A percentile compares a stretch with the other conserved stretches of the same genome.
These are phyloP conservation scores for Exophiala dermatitidis DNA, from an alignment of 2,329 filamentous ascomycete genomes.

Conservation along the genomic window DNA sequence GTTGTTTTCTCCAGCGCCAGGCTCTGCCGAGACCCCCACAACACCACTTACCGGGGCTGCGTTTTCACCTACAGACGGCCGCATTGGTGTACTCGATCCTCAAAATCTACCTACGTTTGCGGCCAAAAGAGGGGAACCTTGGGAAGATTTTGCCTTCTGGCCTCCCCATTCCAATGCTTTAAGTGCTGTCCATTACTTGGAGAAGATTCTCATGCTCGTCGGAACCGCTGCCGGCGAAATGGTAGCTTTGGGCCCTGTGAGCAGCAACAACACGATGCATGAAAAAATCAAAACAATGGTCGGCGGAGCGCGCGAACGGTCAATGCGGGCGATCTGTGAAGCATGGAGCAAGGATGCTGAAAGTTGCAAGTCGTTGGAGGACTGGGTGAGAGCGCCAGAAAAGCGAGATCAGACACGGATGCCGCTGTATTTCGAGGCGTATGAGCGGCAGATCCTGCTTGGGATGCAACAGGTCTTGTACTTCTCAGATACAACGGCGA, in stretches of 20 bases:
- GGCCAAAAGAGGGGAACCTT: constrained; percentile 71
- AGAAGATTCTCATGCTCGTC: constrained; percentile 71
- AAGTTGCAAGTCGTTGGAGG: constrained; percentile 83
- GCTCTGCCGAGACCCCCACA: constrained; percentile 34
- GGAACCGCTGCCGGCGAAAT: constrained; percentile 84
- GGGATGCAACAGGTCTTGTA: constrained; percentile 96
- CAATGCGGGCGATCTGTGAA: constrained; percentile 74
- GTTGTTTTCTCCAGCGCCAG: constrained; percentile 71
- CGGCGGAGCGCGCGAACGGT: constrained; percentile 71
- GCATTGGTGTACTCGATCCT: constrained; percentile 67
- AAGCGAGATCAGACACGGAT: constrained; percentile 83
- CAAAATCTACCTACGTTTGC: constrained; percentile 69
- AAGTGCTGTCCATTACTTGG: constrained; percentile 83
- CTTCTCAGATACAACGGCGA: constrained; percentile 74
- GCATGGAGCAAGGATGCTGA: constrained; percentile 93
- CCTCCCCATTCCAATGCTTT: constrained; percentile 86
- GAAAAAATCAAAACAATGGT: constrained; percentile 73
- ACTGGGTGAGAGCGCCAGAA: constrained; percentile 81
- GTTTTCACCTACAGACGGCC: constrained; percentile 57
- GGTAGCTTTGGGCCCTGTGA: constrained; percentile 64
- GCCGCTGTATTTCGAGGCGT: constrained; percentile 76
- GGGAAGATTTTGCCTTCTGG: constrained; percentile 96
- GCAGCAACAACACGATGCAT: constrained; percentile 48
- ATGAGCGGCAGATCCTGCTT: constrained; percentile 71
- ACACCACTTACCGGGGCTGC: constrained; percentile 62